These are phyloP conservation scores for Castanea mollissima DNA, from an alignment of 306 rosid species.

Conservation along the genomic window DNA sequence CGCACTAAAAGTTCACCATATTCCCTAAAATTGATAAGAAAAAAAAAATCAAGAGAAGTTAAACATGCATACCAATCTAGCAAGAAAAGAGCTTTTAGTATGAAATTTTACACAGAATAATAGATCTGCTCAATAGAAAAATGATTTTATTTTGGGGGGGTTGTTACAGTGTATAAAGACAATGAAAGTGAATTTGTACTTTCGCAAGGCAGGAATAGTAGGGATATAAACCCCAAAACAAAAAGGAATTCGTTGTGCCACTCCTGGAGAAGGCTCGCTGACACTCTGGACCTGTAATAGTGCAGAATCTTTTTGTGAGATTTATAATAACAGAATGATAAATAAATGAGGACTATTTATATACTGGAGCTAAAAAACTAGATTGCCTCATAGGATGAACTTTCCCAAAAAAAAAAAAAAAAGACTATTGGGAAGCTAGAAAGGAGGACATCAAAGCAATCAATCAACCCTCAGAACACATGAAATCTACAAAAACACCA, in stretches of 20 bases:
- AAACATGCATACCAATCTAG: not conserved
- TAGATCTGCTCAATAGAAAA: not conserved
- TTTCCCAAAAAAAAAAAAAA: too few species aligned
- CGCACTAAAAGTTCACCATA: slow-evolving; percentile 86
- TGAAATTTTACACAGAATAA: not conserved
- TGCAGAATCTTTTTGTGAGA: slow-evolving; percentile 19
- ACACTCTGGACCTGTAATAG: slow-evolving; percentile 67
- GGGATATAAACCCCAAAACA: slow-evolving; percentile 66
- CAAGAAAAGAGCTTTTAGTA: not conserved
- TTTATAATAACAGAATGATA: not conserved
- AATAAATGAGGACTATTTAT: slow-evolving; percentile 11
- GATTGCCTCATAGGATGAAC: not conserved
- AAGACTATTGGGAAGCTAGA: too few species aligned
- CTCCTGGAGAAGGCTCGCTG: slow-evolving; percentile 58
- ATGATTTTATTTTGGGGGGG: not conserved
- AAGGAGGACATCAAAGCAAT: too few species aligned
- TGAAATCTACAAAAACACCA: too few species aligned
- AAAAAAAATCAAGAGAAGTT: slow-evolving; percentile 1
- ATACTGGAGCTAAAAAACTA: not conserved
- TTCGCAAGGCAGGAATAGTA: slow-evolving; percentile 75
- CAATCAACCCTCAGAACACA: too few species aligned
- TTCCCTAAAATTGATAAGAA: slow-evolving; percentile 53
- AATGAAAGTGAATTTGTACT: slow-evolving; percentile 47
- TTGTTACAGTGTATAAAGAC: not conserved
- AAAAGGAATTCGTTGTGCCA: slow-evolving; percentile 59